Evolutionary conservation across 176 grass and related monocot species (phyloP), one percentile per base, ranked within the genome.

Genomic region (Thalia dealbata): DNA sequence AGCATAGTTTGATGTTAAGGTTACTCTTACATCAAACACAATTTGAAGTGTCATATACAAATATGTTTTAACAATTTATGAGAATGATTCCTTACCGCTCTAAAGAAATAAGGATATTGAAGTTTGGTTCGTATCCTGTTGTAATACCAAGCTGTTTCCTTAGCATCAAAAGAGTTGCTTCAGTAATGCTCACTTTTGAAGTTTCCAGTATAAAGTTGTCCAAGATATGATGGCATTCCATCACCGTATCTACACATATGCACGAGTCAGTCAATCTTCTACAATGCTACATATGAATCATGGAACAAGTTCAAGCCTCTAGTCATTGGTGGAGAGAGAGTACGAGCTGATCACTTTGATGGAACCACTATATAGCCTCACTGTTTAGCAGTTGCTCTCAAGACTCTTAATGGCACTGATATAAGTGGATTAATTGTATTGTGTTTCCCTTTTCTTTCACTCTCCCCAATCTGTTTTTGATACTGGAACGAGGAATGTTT

Each of bases 1-100:
- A 78, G 2, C 73, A 78, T 21, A 86, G 45, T 3, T 10, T 89
- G 0, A 56, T 89, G 81, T 83, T 92, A 86, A 7, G 46, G 30
- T 41, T 42, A 43, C 19, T 13, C 3, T 3, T 3, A 19, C 8
- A n/a, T 19, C 10, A 0, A n/a, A 7, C 0, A 21, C 54, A 23
- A 13, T 48, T 48, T 48, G 1, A 8, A 9, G 11, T 48, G 11
- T 48, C 11, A 48, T 48, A 48, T n/a, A n/a, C n/a, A n/a, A n/a
- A n/a, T 13, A 7, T 48, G 45, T 8, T 48, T 8, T 48, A 0
- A 48, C 45, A 38, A 4, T 38, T 48, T 9, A 13, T 13, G 11
- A 0, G 45, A 48, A n/a, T n/a, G 11, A 0, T 4, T 48, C 45
- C n/a, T n/a, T n/a, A n/a, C n/a, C n/a, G n/a, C n/a, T n/a, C n/a